Evolutionary conservation across 139 green algal species (phyloP).

Genomic region (Parachlorella kessleri): DNA sequence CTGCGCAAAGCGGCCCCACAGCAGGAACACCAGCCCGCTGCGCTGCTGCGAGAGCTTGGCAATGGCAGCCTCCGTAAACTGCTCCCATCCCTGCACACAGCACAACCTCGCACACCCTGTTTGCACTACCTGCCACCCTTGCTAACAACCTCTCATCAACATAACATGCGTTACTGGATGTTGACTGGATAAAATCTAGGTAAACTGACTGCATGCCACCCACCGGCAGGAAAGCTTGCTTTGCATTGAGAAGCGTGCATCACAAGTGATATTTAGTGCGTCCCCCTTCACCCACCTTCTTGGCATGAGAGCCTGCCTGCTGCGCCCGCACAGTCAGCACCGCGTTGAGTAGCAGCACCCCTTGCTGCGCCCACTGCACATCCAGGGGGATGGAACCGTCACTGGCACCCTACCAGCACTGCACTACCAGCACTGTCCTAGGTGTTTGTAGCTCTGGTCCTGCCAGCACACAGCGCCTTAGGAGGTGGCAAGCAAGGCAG

Average conservation of each 20-base stretch:
- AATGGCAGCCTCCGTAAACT: constrained; percentile 89
- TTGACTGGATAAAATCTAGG: no score
- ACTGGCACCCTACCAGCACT: no score
- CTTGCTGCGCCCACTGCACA: constrained; percentile 52
- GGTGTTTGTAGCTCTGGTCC: no score
- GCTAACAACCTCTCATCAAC: no score
- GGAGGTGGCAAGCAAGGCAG: background rate
- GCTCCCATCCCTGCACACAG: constrained; percentile 80
- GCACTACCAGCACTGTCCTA: no score
- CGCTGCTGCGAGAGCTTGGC: constrained; percentile 59
- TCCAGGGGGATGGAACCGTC: constrained; percentile 11
- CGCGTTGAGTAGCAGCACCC: constrained; percentile 96
- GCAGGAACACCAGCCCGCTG: constrained; percentile 85
- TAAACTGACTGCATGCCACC: no score
- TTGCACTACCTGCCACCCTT: no score
- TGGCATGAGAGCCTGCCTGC: constrained; percentile 84
- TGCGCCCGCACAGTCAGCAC: constrained; percentile 87
- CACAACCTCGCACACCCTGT: no score
- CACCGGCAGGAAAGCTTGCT: no score
- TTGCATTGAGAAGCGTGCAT: no score
- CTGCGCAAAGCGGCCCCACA: constrained; percentile 88
- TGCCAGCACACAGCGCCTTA: background rate
- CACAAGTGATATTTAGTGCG: no score
- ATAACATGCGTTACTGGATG: no score
- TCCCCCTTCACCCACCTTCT: constrained; percentile 53